Conservation (phyloP, 2,329 filamentous ascomycete species). For the Stagonosporopsis tanaceti region DNA sequence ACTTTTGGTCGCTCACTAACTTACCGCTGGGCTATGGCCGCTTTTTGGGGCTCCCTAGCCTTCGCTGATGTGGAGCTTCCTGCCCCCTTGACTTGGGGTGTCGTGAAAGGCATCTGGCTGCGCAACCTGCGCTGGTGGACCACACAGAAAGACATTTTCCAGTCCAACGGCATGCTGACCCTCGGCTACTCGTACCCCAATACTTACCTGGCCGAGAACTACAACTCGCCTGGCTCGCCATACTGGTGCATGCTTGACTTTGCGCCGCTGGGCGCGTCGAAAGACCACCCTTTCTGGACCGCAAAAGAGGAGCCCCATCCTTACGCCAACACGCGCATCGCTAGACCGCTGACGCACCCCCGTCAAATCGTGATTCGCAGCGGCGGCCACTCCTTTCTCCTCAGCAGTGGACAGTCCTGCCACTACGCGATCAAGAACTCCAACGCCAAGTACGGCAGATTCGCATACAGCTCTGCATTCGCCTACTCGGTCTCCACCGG, state of each 20-base stretch:
- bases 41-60: constrained; percentile 80
- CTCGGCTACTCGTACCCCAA: constrained; percentile 82
- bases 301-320: constrained; percentile 70
- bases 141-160: constrained; percentile 77
- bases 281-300: constrained; percentile 77
- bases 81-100: constrained; percentile 76
- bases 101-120: constrained; percentile 78
- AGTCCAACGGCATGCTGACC: constrained; percentile 75
- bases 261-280: constrained; percentile 74
- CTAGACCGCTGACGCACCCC: constrained; percentile 71
- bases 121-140: constrained; percentile 83
- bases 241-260: constrained; percentile 85
- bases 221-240: constrained; percentile 76
- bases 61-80: constrained; percentile 79
- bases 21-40: constrained; percentile 86
- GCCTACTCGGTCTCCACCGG: constrained; percentile 81
- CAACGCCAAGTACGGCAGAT: constrained; percentile 81
- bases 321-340: constrained; percentile 62
- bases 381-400: constrained; percentile 78
- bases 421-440: constrained; percentile 83
- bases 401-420: constrained; percentile 77
- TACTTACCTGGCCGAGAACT: constrained; percentile 83
- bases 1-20: constrained; percentile 81
- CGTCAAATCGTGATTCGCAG: constrained; percentile 76
- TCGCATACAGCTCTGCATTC: constrained; percentile 79